Percentiles rank a stretch among this genome's conserved stretches.
phyloP scores from a whole-genome alignment of 1,139 yeast species.

The Protomyces macrosporus region DNA sequence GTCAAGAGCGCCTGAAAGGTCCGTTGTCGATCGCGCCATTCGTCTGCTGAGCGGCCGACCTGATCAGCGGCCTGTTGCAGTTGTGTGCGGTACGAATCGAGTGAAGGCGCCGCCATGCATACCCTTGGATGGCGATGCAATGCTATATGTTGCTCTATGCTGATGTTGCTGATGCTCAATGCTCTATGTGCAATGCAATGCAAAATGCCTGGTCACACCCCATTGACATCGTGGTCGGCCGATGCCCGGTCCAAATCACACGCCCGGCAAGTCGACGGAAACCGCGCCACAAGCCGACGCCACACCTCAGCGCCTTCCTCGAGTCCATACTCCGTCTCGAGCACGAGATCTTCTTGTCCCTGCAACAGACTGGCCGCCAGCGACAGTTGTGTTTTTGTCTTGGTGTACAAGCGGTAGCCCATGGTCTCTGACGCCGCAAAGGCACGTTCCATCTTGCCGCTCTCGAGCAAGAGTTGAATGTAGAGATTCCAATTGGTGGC shows the following conservation, averaged over 20 bases:
- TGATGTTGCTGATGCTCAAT: too few relatives aligned
- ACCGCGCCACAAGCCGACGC: background rate
- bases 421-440: background rate
- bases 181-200: too few relatives aligned
- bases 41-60: background rate
- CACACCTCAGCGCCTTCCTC: background rate
- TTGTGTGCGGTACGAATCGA: slow-evolving; percentile 2
- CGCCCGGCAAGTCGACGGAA: background rate
- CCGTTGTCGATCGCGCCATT: background rate
- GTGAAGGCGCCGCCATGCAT: background rate
- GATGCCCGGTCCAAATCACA: too few relatives aligned
- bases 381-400: background rate
- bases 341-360: background rate
- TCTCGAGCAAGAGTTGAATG: slow-evolving; percentile 2
- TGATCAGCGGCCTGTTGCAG: background rate
- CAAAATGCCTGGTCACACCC: too few relatives aligned
- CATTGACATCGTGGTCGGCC: too few relatives aligned
- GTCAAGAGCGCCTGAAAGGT: background rate
- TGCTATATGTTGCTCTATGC: background rate
- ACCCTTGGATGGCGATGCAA: too few relatives aligned
- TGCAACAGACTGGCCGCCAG: background rate
- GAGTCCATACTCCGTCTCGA: background rate
- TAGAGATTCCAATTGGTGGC: slow-evolving; percentile 15
- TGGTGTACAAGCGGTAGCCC: background rate
- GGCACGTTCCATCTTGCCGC: slow-evolving; percentile 8